Evolutionary conservation across 2,329 filamentous ascomycete genomes (phyloP).

Genomic region (Rhinocladiella similis): DNA sequence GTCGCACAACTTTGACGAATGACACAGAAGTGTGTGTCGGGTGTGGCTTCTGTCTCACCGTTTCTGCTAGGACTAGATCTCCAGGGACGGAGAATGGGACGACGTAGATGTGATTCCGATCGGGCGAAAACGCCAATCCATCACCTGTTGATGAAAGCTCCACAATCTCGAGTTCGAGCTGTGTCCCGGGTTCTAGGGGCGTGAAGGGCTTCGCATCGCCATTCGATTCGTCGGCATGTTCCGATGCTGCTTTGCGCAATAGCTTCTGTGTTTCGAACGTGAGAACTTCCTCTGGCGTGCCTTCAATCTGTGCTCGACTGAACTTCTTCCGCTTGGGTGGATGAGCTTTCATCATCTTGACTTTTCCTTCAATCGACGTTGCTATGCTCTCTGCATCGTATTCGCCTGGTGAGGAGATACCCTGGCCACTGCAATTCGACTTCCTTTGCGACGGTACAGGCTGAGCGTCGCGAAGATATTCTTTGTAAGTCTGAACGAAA

Average conservation of each 20-base stretch:
- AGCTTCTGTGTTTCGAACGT: slow-evolving; percentile 15
- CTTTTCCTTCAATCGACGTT: slow-evolving; percentile 8
- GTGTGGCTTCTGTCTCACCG: slow-evolving; percentile 68
- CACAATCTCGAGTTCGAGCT: slow-evolving; percentile 78
- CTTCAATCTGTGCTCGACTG: slow-evolving; percentile 2
- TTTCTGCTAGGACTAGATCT: slow-evolving; percentile 75
- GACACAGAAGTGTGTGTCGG: slow-evolving; percentile 76
- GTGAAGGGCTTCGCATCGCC: not conserved
- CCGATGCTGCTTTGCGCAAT: slow-evolving; percentile 4
- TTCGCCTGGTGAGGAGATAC: not conserved
- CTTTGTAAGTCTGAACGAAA: not conserved
- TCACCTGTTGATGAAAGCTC: slow-evolving; percentile 90
- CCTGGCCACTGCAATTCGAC: not conserved
- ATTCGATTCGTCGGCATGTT: not conserved
- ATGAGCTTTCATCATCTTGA: not conserved
- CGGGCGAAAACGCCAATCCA: slow-evolving; percentile 72
- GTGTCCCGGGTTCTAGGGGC: slow-evolving; percentile 34
- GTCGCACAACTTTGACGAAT: slow-evolving; percentile 72
- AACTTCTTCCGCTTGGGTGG: slow-evolving; percentile 3
- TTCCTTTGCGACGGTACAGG: not conserved
- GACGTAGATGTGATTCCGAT: slow-evolving; percentile 58
- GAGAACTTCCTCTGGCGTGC: slow-evolving; percentile 21
- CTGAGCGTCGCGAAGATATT: not conserved
- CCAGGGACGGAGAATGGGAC: slow-evolving; percentile 88
- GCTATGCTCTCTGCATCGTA: slow-evolving; percentile 17